Evolutionary conservation across 768 basidiomycete genomes (phyloP), one percentile per base, ranked within the genome.

Genomic region (Sarcodon aspratus): DNA sequence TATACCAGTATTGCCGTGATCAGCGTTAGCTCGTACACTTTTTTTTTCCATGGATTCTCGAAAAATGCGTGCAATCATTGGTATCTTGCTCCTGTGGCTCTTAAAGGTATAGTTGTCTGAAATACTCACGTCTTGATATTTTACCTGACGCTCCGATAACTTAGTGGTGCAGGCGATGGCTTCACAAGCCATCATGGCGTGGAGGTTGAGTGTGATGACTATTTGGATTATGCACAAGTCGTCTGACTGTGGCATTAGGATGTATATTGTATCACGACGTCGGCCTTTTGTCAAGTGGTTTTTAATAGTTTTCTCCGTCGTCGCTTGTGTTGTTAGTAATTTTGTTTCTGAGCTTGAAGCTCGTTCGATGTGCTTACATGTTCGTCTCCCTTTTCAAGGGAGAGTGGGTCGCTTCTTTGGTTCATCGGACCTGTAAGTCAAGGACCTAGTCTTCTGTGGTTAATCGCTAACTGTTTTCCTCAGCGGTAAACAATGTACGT

Each of bases 151-250:
- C 17, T 40, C 13, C 21, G 3, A 1, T 42, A 11, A 42, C 27
- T 9, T 50, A 85, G 83, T 78, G 3, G 13, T 81, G 6, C 83
- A 85, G 61, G 65, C 67, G 0, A 77, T 79, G 73, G 66, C 79
- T 42, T 82, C 82, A 4, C 82, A 85, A 57, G 65, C 71, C 6
- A 83, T 85, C 48, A 58, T 85, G 38, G 82, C 74, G 7, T 60
- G 80, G 46, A 71, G 81, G 81, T 79, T 58, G 42, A 62, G 48
- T 36, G 12, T 27, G 21, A 27, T 27, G 21, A 27, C 21, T 27
- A 27, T 27, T 27, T 27, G 21, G 21, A 27, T 27, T 27, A 27
- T 27, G 21, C 21, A 27, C 21, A 27, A 5, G 21, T 27, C 2
- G 21, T 27, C 21, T 27, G 21, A 27, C 21, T 40, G 43, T 44